Evolutionary conservation across 345 rosid species (phyloP).

Genomic region (Pistacia vera): DNA sequence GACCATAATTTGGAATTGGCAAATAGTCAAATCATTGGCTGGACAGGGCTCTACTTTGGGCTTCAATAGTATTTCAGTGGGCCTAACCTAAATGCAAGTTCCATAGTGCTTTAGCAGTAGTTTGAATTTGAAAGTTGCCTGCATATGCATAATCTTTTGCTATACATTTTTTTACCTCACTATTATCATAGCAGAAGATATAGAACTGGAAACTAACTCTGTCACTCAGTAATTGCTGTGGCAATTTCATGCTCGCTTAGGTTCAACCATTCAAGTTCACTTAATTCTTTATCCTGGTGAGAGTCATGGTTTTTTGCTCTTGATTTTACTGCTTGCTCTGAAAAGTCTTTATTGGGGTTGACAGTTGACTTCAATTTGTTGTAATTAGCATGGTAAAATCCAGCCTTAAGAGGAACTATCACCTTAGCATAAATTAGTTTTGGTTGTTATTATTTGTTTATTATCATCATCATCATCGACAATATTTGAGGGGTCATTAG

Average conservation of each 20-base stretch:
- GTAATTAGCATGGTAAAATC: background rate
- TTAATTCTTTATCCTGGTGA: background rate
- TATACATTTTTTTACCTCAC: no score
- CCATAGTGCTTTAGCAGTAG: background rate
- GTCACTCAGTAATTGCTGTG: background rate
- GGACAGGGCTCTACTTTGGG: background rate
- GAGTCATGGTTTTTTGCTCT: background rate
- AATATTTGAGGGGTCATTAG: no score
- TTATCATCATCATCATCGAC: no score
- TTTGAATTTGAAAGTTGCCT: background rate
- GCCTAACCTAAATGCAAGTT: background rate
- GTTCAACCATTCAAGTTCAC: background rate
- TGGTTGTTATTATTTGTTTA: background rate
- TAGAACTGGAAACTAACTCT: background rate
- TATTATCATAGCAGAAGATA: background rate
- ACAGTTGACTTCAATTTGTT: background rate
- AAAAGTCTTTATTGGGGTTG: background rate
- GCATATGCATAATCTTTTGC: background rate
- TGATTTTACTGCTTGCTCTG: background rate
- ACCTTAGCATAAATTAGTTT: background rate
- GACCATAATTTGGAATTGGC: conserved; percentile 3
- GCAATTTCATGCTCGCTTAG: background rate
- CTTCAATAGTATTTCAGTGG: background rate
- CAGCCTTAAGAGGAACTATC: background rate
- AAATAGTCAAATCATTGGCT: background rate